Evolutionary conservation across 1,284 basidiomycete genomes (phyloP), one percentile per base, ranked within the genome.

Genomic region (Tremellales sp.): DNA sequence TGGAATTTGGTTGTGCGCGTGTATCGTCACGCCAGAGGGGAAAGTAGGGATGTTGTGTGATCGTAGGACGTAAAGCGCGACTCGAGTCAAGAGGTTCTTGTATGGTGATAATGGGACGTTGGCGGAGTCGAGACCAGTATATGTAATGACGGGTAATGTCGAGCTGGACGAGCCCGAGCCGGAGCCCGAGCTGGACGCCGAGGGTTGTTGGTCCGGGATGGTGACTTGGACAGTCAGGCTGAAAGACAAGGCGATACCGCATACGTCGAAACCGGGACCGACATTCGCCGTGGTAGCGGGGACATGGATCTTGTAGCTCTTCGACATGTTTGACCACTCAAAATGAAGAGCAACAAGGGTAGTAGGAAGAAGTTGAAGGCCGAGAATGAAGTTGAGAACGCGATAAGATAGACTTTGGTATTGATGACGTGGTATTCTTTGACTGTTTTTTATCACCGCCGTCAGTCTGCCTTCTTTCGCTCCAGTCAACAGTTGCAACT

Each of bases 231-330:
- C 81, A 12, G 83, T 85, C 57, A 97, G 82, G 64, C 87, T 81
- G 27, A 97, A 83, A 2, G 90, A 92, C 24, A 98, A 84, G 1
- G 94, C 96, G 54, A 98, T 85, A 19, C 96, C 96, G 57, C 97
- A 90, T 52, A 98, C 96, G 73, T 99, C 96, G 74, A 98, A 98
- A 12, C 96, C 96, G 23, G 96, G 96, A 2, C 94, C 94, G 67
- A 98, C 93, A 79, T 98, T 98, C 58, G 94, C 94, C 51, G 93
- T 94, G 1, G 94, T 97, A 21, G 91, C 91, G 8, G 94, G 94
- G 46, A 98, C 88, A 61, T 80, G 81, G 73, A 98, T 89, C 13
- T 67, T 76, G 70, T 80, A 80, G 55, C 63, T 52, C 27, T 52
- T 49, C 22, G 56, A 40, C 58, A 65, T 54, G 40, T 31, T n/a